Conservation (phyloP, 176 grass and related monocot species). For the Cenchrus americanus region DNA sequence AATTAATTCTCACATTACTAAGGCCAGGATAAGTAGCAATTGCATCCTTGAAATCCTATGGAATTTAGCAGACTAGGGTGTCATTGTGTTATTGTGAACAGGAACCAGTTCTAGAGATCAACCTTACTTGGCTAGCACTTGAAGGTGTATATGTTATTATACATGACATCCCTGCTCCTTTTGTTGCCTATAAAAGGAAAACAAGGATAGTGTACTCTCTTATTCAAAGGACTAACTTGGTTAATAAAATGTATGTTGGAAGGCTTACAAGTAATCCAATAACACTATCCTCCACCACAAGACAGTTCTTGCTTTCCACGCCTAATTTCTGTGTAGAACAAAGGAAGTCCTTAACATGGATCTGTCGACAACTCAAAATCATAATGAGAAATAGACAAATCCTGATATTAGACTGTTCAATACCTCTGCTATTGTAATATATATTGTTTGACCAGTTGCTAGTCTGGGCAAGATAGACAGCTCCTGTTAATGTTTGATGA, state of each 20-base stretch:
- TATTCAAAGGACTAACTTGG: not conserved
- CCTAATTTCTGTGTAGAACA: slow-evolving; percentile 75
- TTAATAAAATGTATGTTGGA: slow-evolving; percentile 35
- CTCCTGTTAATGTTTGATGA: too few species aligned
- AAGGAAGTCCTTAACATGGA: slow-evolving; percentile 18
- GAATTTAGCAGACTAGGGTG: too few species aligned
- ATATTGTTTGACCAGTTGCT: slow-evolving; percentile 78
- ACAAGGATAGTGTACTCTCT: slow-evolving; percentile 32
- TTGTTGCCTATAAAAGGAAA: slow-evolving; percentile 60
- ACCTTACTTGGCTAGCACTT: slow-evolving; percentile 82
- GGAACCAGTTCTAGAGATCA: slow-evolving; percentile 16
- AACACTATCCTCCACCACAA: slow-evolving; percentile 96
- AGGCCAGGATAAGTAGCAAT: too few species aligned
- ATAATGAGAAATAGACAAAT: slow-evolving; percentile 2
- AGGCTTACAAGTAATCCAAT: slow-evolving; percentile 84
- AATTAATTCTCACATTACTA: too few species aligned
- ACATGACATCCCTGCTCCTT: slow-evolving; percentile 92
- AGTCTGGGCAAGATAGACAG: too few species aligned
- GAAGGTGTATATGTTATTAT: slow-evolving; percentile 94
- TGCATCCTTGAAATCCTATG: too few species aligned
- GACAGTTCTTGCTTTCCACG: slow-evolving; percentile 74
- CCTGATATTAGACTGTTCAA: slow-evolving; percentile 12
- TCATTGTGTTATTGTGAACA: not conserved
- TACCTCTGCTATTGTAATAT: slow-evolving; percentile 81
- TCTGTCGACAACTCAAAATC: not conserved